Evolutionary conservation across 164 flowering plant genomes (phyloP).

Genomic region (Vitis vinifera): DNA sequence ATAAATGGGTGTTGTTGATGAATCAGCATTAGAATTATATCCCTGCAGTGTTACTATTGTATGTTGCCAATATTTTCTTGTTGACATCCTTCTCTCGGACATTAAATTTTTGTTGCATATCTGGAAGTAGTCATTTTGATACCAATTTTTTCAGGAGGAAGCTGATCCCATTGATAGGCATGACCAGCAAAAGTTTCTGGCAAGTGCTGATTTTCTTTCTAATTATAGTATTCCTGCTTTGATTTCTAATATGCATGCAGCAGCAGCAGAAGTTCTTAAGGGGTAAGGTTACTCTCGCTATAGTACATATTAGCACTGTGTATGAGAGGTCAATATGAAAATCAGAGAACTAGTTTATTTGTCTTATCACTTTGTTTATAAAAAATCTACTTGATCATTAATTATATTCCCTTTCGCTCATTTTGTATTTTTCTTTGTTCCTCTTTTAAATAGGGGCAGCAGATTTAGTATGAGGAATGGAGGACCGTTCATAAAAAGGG

Average conservation of each 20-base stretch:
- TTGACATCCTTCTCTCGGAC: background rate
- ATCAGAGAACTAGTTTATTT: background rate
- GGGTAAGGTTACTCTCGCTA: conserved; percentile 43
- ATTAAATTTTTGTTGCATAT: background rate
- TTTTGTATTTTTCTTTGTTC: no score
- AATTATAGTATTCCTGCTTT: conserved; percentile 48
- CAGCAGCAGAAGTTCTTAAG: conserved; percentile 66
- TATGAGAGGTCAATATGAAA: background rate
- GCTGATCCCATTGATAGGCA: conserved; percentile 53
- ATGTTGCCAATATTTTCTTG: background rate
- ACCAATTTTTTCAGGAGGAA: conserved; percentile 53
- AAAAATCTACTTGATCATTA: no score
- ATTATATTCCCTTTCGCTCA: no score
- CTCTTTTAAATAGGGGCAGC: no score
- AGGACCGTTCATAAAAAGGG: no score
- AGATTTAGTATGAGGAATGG: no score
- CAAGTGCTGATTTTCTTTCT: conserved; percentile 76
- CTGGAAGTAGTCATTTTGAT: background rate
- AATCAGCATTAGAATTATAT: no score
- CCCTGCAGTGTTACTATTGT: background rate
- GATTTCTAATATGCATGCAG: conserved; percentile 59
- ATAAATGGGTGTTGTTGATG: no score
- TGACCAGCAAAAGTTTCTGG: conserved; percentile 72
- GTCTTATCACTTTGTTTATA: no score
- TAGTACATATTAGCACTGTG: background rate